Conservation (phyloP, 2,329 filamentous ascomycete species). For the Verticillium klebahnii region DNA sequence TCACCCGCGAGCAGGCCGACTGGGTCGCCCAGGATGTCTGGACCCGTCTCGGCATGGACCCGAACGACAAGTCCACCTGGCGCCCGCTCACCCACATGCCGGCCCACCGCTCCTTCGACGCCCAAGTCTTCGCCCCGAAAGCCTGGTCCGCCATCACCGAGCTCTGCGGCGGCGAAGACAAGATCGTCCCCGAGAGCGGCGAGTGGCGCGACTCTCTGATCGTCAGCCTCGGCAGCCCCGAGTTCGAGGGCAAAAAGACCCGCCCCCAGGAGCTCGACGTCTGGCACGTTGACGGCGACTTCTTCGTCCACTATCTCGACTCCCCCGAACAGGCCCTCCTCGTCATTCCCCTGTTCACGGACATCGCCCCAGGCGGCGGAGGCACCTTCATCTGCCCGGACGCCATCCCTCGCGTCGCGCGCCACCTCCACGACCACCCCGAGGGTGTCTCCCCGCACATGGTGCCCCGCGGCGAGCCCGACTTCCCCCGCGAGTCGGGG, state of each 20-base stretch:
- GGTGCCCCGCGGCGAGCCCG: conserved; percentile 47
- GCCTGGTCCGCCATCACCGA: conserved; percentile 65
- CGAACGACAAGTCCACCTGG: conserved; percentile 62
- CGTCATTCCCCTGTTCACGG: conserved; percentile 63
- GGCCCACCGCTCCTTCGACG: conserved; percentile 47
- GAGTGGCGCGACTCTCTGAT: conserved; percentile 65
- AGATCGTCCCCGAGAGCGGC: conserved; percentile 40
- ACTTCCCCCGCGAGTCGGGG: conserved; percentile 36
- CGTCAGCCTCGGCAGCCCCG: conserved; percentile 60
- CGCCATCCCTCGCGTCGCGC: conserved; percentile 52
- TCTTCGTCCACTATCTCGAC: conserved; percentile 69
- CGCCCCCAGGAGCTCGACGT: conserved; percentile 47
- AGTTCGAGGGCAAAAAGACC: conserved; percentile 43
- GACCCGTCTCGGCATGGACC: conserved; percentile 61
- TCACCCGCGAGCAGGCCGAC: conserved; percentile 32
- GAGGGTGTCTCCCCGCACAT: conserved; percentile 64
- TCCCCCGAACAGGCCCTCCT: conserved; percentile 64
- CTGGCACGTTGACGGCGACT: conserved; percentile 71
- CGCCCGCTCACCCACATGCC: conserved; percentile 61
- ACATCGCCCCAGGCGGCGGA: conserved; percentile 56
- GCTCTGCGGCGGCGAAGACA: conserved; percentile 59
- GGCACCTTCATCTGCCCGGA: conserved; percentile 61
- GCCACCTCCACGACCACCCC: conserved; percentile 55
- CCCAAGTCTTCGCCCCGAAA: conserved; percentile 54
- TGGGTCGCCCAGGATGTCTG: conserved; percentile 44